Percentiles rank a stretch among this genome's conserved stretches.
phyloP scores from a whole-genome alignment of 2,329 filamentous ascomycete species.

The Didymella glomerata region DNA sequence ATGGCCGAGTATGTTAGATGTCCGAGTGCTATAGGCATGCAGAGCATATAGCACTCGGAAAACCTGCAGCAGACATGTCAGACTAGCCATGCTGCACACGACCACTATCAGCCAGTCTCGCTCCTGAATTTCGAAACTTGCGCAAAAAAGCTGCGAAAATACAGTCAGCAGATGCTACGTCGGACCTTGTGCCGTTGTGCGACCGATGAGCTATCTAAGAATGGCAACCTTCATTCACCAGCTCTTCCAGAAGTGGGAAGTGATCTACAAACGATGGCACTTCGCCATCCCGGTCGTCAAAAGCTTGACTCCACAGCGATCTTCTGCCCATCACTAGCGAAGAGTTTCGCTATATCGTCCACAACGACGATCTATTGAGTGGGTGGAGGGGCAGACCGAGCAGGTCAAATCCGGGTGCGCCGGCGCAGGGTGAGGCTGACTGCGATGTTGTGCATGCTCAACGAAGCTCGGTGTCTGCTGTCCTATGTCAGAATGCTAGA shows the following conservation, averaged over 20 bases:
- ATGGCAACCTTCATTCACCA: conserved; percentile 1
- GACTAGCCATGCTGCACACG: too few relatives aligned
- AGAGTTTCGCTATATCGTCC: background rate
- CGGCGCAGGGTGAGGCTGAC: conserved; percentile 3
- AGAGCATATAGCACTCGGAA: too few relatives aligned
- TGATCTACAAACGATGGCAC: background rate
- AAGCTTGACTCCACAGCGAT: conserved; percentile 10
- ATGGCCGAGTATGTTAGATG: too few relatives aligned
- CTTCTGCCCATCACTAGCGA: background rate
- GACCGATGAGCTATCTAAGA: background rate
- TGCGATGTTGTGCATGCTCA: background rate
- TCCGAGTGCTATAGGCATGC: too few relatives aligned
- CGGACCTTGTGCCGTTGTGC: background rate
- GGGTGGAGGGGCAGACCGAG: conserved; percentile 10
- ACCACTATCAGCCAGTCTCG: too few relatives aligned
- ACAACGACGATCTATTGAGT: conserved; percentile 1
- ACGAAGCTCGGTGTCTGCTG: background rate
- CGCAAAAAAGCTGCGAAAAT: background rate
- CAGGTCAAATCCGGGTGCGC: background rate
- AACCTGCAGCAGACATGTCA: too few relatives aligned
- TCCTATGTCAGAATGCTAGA: conserved; percentile 2
- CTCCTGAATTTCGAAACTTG: background rate
- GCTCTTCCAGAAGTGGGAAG: background rate
- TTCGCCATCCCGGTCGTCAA: background rate
- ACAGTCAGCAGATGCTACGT: background rate